A percentile compares a stretch with the other conserved stretches of the same genome.
Evolutionary conservation across 805 yeast genomes (phyloP).

Genomic region (Lachancea sp.): DNA sequence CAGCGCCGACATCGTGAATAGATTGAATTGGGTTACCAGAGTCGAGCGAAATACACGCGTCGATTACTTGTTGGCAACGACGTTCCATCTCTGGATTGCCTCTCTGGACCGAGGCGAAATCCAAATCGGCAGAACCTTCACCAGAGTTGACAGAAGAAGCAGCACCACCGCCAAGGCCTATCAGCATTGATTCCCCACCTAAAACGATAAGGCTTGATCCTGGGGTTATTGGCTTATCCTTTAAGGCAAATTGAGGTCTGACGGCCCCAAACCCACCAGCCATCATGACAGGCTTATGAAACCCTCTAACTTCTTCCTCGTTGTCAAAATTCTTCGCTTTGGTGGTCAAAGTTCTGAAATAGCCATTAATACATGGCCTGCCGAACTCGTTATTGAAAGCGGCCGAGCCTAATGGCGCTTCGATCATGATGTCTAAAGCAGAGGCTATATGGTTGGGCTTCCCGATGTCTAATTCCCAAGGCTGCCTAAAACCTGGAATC

Average conservation of each 20-base stretch:
- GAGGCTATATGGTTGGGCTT: slow-evolving; percentile 91
- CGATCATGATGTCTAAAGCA: slow-evolving; percentile 88
- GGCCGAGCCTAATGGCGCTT: slow-evolving; percentile 96
- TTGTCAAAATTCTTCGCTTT: slow-evolving; percentile 57
- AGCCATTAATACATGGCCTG: slow-evolving; percentile 94
- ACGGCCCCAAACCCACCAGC: slow-evolving; percentile 99
- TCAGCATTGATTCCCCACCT: slow-evolving; percentile 97
- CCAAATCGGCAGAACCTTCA: slow-evolving; percentile 91
- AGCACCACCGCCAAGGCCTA: slow-evolving; percentile 99
- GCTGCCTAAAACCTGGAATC: slow-evolving; percentile 80
- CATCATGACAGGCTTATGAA: slow-evolving; percentile 97
- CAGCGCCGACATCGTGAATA: slow-evolving; percentile 99
- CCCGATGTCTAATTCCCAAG: slow-evolving; percentile 92
- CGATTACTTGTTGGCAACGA: slow-evolving; percentile 97
- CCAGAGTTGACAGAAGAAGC: slow-evolving; percentile 96
- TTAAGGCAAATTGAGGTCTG: slow-evolving; percentile 86
- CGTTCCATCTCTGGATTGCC: slow-evolving; percentile 99
- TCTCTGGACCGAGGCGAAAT: slow-evolving; percentile 98
- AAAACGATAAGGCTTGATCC: slow-evolving; percentile 87
- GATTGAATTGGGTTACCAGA: slow-evolving; percentile 77
- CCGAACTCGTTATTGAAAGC: slow-evolving; percentile 99
- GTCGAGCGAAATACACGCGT: slow-evolving; percentile 84
- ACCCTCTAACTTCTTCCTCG: slow-evolving; percentile 78
- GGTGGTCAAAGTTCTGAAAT: slow-evolving; percentile 91
- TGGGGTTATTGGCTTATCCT: slow-evolving; percentile 81